Percentiles rank a stretch among this genome's conserved stretches.
phyloP scores from a whole-genome alignment of 202 grass and related monocot genomes.

The Elaeis oleifera region DNA sequence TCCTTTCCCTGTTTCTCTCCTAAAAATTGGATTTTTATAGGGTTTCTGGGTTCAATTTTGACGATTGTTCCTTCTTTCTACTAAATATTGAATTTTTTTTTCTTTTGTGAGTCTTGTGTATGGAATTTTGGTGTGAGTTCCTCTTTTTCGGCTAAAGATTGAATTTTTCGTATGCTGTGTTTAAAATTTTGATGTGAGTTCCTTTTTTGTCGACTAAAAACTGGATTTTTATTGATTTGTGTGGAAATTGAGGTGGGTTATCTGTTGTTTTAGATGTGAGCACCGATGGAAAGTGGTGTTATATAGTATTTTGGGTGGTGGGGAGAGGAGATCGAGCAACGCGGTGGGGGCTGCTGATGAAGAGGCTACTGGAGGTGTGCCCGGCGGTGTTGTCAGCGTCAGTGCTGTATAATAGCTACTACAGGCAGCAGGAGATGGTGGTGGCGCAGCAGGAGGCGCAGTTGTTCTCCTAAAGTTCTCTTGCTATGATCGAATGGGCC shows the following conservation, averaged over 20 bases:
- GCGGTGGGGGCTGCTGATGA: constrained; percentile 52
- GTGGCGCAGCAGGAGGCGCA: constrained; percentile 3
- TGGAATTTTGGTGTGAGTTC: too few relatives aligned
- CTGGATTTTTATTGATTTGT: too few relatives aligned
- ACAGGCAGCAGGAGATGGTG: neutral
- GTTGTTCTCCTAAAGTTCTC: constrained; percentile 62
- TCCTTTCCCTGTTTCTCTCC: neutral
- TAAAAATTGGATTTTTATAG: neutral
- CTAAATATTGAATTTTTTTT: too few relatives aligned
- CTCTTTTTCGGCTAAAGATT: too few relatives aligned
- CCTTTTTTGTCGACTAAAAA: too few relatives aligned
- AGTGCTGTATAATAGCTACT: constrained; percentile 22
- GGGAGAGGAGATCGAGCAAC: constrained; percentile 23
- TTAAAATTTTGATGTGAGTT: too few relatives aligned
- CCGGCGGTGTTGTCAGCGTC: constrained; percentile 19
- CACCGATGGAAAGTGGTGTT: constrained; percentile 81
- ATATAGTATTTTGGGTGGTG: constrained; percentile 65
- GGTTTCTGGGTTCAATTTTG: neutral
- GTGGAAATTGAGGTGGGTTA: too few relatives aligned
- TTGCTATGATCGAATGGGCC: constrained; percentile 73
- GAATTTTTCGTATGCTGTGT: too few relatives aligned
- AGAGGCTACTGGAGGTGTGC: constrained; percentile 42
- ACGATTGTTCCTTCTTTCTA: neutral
- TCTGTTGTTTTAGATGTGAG: constrained; percentile 44
- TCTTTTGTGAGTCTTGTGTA: too few relatives aligned